Evolutionary conservation across 352 stramenopile species (phyloP).

Genomic region (Pythium rhizo-oryzae): DNA sequence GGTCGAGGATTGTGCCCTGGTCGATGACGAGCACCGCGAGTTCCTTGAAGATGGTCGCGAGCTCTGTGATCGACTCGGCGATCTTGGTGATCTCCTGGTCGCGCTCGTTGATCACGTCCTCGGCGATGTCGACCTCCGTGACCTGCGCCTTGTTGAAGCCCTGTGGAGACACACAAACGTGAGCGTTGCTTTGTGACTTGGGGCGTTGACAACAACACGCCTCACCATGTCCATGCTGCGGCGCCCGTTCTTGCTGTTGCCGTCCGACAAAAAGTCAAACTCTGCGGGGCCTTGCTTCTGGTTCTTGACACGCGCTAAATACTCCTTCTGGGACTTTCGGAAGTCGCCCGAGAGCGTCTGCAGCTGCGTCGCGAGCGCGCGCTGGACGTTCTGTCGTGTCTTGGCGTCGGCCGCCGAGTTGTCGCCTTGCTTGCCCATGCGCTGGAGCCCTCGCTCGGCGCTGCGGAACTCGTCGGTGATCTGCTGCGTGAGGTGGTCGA

Average conservation of each 20-base stretch:
- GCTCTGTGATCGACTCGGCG: constrained; percentile 98
- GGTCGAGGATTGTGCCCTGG: constrained; percentile 99
- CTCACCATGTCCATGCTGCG: constrained; percentile 57
- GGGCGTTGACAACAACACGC: background rate
- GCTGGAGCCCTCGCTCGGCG: constrained; percentile 72
- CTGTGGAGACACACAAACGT: constrained; percentile 22
- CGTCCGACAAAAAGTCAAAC: constrained; percentile 89
- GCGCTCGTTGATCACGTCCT: constrained; percentile 95
- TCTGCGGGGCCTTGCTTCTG: constrained; percentile 96
- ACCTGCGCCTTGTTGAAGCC: constrained; percentile 96
- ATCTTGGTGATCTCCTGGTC: constrained; percentile 98
- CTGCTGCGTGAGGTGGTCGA: constrained; percentile 75
- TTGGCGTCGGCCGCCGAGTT: constrained; percentile 82
- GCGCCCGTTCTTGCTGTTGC: constrained; percentile 61
- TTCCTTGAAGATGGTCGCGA: constrained; percentile 99
- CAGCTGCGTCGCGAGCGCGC: constrained; percentile 95
- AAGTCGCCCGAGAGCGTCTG: constrained; percentile 97
- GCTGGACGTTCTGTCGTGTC: constrained; percentile 84
- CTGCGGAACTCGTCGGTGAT: constrained; percentile 86
- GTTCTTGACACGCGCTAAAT: constrained; percentile 95
- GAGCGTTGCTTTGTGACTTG: background rate
- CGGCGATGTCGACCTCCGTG: constrained; percentile 96
- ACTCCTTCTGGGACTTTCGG: constrained; percentile 98
- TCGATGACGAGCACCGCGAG: constrained; percentile 99
- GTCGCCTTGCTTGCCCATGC: constrained; percentile 74